Conservation (phyloP, 2,329 filamentous ascomycete genomes). For the Colletotrichum incanum region DNA sequence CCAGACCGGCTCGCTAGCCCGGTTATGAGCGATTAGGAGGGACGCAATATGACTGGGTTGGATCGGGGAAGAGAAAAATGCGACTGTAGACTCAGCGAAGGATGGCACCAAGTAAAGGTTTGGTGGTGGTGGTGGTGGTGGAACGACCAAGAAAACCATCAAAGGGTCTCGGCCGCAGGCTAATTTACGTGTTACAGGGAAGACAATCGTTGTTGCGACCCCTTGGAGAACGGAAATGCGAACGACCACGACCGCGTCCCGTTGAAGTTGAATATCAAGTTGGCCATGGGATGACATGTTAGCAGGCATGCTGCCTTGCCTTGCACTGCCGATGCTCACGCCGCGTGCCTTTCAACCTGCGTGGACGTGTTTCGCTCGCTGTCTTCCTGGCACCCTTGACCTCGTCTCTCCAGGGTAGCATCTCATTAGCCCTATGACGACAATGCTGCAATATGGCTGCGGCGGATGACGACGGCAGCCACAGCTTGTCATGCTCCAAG, state of each 20-base stretch:
- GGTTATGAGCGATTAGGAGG: conserved; percentile 2
- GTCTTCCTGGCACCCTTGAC: conserved; percentile 17
- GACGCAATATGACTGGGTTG: conserved; percentile 20
- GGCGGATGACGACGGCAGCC: conserved; percentile 39
- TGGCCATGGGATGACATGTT: conserved; percentile 29
- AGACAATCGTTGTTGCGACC: conserved; percentile 18
- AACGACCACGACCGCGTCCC: conserved; percentile 7
- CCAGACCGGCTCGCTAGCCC: conserved; percentile 21
- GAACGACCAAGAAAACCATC: conserved; percentile 26
- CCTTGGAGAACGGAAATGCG: conserved; percentile 6
- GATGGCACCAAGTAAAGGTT: conserved; percentile 28
- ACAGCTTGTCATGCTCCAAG: conserved; percentile 22
- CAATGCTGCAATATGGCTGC: conserved; percentile 17
- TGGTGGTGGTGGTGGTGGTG: conserved; percentile 24
- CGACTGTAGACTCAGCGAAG: conserved; percentile 15
- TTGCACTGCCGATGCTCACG: conserved; percentile 11
- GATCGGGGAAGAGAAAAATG: conserved; percentile 1
- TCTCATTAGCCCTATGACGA: conserved; percentile 28
- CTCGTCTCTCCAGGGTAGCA: conserved; percentile 13
- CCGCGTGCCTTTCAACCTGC: conserved; percentile 17
- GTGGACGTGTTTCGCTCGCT: conserved; percentile 5
- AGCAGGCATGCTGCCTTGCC: conserved; percentile 15
- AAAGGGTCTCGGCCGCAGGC: conserved; percentile 29
- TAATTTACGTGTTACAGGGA: conserved; percentile 6
- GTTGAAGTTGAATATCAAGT: conserved; percentile 15